These are phyloP conservation scores for Glycine soja DNA, from an alignment of 306 rosid genomes.

Conservation along the genomic window DNA sequence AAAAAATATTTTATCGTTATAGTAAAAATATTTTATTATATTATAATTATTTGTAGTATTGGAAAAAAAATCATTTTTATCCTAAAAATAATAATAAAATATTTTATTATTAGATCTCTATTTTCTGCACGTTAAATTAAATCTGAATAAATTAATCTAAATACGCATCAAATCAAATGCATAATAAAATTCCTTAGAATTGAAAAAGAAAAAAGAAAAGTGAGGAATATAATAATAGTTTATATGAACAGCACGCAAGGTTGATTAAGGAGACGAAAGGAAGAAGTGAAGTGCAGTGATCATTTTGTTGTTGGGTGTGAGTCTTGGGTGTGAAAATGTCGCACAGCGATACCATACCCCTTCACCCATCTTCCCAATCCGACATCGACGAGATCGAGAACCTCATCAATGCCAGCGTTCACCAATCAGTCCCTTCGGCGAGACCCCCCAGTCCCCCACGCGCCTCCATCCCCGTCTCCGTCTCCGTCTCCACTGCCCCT, in stretches of 20 bases:
- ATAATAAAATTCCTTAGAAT: background rate
- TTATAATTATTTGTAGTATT: too few species aligned
- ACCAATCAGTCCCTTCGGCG: conserved; percentile 72
- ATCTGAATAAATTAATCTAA: background rate
- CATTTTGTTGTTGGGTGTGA: conserved; percentile 7
- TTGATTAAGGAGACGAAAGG: background rate
- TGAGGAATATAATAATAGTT: background rate
- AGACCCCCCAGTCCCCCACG: conserved; percentile 80
- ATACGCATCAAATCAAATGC: too few species aligned
- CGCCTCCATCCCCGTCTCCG: conserved; percentile 88
- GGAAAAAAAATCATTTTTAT: too few species aligned
- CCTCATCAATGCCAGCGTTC: conserved; percentile 78
- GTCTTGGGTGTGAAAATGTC: conserved; percentile 65
- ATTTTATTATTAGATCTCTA: too few species aligned
- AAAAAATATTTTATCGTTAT: too few species aligned
- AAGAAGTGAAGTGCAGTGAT: background rate
- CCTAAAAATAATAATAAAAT: too few species aligned
- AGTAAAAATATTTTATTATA: too few species aligned
- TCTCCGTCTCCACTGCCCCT: conserved; percentile 61
- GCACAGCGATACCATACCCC: conserved; percentile 86
- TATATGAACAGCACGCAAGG: conserved; percentile 1
- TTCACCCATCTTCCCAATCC: conserved; percentile 89
- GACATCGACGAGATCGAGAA: conserved; percentile 99
- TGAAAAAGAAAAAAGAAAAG: background rate
- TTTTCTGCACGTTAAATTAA: too few species aligned